A percentile compares a stretch with the other conserved stretches of the same genome.
Evolutionary conservation across 2,329 filamentous ascomycete genomes (phyloP).

Genomic region (Curvularia spicifera): DNA sequence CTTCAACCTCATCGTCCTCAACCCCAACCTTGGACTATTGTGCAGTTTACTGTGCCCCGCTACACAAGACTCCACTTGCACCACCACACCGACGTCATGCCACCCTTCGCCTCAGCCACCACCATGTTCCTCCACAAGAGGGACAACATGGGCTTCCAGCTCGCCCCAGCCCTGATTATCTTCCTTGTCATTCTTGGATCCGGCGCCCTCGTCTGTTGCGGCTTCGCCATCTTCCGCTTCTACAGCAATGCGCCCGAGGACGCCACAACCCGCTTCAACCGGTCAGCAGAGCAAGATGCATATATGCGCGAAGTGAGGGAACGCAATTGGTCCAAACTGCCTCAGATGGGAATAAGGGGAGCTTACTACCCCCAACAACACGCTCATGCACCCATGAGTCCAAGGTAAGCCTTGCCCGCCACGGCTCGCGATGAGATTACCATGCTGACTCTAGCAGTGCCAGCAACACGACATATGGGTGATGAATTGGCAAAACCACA

Average conservation of each 20-base stretch:
- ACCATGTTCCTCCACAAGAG: constrained; percentile 27
- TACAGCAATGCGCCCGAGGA: constrained; percentile 17
- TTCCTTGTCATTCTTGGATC: constrained; percentile 40
- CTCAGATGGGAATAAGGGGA: constrained; percentile 7
- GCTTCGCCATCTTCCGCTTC: constrained; percentile 34
- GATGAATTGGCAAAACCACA: constrained; percentile 6
- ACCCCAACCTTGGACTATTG: background rate
- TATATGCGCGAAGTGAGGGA: constrained; percentile 45
- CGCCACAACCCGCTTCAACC: constrained; percentile 8
- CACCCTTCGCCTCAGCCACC: constrained; percentile 7
- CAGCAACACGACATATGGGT: constrained; percentile 24
- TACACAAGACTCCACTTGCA: background rate
- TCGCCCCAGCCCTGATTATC: constrained; percentile 37
- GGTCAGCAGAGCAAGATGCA: constrained; percentile 37
- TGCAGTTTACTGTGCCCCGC: background rate
- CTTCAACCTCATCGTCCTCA: background rate
- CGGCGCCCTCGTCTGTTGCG: constrained; percentile 27
- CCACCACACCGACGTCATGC: constrained; percentile 4
- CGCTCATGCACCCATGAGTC: constrained; percentile 22
- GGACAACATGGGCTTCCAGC: constrained; percentile 37
- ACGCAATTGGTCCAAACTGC: constrained; percentile 30
- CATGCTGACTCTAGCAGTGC: constrained; percentile 15
- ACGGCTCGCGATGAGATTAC: background rate
- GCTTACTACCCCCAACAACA: constrained; percentile 14
- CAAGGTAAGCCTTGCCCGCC: constrained; percentile 13